phyloP scores from a whole-genome alignment of 2,329 filamentous ascomycete genomes.

The Thelonectria blattea region DNA sequence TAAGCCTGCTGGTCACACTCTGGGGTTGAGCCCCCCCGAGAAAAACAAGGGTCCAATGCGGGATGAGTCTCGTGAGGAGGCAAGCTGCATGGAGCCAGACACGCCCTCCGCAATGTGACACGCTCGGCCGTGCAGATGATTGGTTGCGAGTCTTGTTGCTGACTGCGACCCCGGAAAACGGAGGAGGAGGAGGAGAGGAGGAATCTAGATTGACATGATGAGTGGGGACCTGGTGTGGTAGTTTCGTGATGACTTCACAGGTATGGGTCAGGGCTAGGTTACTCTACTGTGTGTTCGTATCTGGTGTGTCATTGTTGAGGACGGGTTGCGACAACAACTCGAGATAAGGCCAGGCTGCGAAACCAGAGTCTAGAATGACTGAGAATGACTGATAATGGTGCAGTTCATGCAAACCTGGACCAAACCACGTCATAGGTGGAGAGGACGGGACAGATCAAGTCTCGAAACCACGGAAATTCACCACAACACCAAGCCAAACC shows the following conservation, averaged over 20 bases:
- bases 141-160: not conserved
- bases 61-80: slow-evolving; percentile 6
- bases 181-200: not conserved
- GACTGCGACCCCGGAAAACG: no score
- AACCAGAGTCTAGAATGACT: not conserved
- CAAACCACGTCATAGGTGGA: slow-evolving; percentile 6
- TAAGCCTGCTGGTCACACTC: slow-evolving; percentile 13
- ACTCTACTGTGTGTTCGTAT: no score
- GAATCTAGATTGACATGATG: slow-evolving; percentile 7
- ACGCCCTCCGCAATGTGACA: slow-evolving; percentile 14
- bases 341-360: not conserved
- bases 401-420: slow-evolving; percentile 6
- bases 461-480: no score
- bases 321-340: not conserved
- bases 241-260: not conserved
- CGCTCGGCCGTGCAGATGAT: not conserved
- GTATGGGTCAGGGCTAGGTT: not conserved
- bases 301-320: not conserved
- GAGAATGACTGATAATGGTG: slow-evolving; percentile 11
- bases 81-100: not conserved
- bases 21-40: slow-evolving; percentile 1
- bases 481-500: no score
- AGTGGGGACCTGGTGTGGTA: not conserved
- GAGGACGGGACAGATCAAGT: not conserved
- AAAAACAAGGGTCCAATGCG: slow-evolving; percentile 5